These are phyloP conservation scores for Solanum etuberosum DNA, from an alignment of 257 asterid species.

Conservation along the genomic window DNA sequence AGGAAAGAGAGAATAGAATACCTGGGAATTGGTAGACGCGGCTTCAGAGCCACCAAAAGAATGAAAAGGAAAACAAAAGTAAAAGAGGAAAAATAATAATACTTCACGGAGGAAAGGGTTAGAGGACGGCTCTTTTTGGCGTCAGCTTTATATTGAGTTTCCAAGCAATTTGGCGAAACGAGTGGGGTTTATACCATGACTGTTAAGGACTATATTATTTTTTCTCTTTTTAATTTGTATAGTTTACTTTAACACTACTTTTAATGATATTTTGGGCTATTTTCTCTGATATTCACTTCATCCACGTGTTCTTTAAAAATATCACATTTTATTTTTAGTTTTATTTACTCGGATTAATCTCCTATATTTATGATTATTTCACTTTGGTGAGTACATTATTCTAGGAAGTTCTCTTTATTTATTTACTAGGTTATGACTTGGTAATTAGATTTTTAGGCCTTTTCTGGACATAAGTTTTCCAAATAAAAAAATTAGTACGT, in stretches of 20 bases:
- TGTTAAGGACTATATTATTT: constrained; percentile 2
- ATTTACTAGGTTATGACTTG: neutral
- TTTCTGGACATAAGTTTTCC: too few species aligned
- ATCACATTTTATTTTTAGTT: neutral
- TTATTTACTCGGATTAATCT: neutral
- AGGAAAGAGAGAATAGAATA: constrained; percentile 4
- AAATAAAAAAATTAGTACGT: neutral
- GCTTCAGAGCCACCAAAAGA: constrained; percentile 19
- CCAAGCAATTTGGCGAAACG: constrained; percentile 39
- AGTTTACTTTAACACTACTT: constrained; percentile 2
- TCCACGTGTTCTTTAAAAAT: constrained; percentile 28
- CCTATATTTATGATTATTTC: neutral
- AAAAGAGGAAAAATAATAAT: neutral
- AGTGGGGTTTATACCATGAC: neutral
- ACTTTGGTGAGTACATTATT: neutral
- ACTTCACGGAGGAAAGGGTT: constrained; percentile 25
- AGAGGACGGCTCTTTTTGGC: constrained; percentile 35
- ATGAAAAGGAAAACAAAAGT: constrained; percentile 3
- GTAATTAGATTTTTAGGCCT: neutral
- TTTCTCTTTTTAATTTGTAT: neutral
- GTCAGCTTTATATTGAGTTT: constrained; percentile 35
- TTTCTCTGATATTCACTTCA: constrained; percentile 9
- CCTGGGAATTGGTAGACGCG: constrained; percentile 22
- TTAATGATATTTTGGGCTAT: neutral
- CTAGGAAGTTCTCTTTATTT: neutral